Conservation (phyloP, 345 rosid species). For the Pistacia atlantica region DNA sequence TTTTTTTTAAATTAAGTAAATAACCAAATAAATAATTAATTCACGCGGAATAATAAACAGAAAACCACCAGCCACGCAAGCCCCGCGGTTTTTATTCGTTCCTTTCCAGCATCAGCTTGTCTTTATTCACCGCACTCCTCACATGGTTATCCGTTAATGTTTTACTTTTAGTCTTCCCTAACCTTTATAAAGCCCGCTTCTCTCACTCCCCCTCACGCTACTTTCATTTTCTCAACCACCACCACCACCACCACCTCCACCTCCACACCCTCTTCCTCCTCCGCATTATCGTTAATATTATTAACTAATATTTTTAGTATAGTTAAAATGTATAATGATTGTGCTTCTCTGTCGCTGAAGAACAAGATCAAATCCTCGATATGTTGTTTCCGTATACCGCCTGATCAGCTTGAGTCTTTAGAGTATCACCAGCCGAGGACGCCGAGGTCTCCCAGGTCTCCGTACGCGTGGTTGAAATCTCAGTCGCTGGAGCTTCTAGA, state of each 20-base stretch:
- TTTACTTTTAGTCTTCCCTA: background rate
- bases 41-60: constrained; percentile 14
- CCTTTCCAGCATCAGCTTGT: background rate
- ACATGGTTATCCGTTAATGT: constrained; percentile 18
- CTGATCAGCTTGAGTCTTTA: background rate
- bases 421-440: background rate
- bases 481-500: constrained; percentile 42
- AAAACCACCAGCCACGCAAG: constrained; percentile 25
- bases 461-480: constrained; percentile 45
- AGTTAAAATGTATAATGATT: constrained; percentile 28
- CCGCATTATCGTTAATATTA: too few relatives aligned
- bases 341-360: constrained; percentile 39
- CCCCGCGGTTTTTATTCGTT: constrained; percentile 33
- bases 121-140: background rate
- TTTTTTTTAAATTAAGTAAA: too few relatives aligned
- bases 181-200: constrained; percentile 1
- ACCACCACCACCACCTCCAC: background rate
- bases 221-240: background rate
- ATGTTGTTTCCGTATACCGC: constrained; percentile 40
- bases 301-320: background rate
- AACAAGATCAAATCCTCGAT: constrained; percentile 44
- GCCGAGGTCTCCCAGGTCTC: constrained; percentile 37
- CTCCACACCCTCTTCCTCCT: too few relatives aligned
- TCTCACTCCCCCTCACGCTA: background rate
- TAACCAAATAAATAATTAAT: too few relatives aligned